Percentiles rank a stretch among this genome's conserved stretches.
Evolutionary conservation across 352 stramenopile species (phyloP).

Genomic region (Phytophthora pini): DNA sequence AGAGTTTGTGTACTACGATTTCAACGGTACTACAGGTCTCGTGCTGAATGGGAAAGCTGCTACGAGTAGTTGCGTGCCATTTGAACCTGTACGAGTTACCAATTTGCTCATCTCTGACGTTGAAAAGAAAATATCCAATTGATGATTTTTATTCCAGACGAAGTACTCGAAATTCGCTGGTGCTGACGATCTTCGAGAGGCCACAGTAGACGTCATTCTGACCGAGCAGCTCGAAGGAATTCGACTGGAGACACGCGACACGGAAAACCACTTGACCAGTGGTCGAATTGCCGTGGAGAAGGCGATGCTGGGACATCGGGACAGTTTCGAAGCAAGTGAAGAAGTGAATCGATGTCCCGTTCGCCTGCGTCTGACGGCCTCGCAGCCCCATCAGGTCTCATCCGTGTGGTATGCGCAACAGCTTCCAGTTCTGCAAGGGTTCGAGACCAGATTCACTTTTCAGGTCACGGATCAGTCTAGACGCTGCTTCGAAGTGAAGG

Average conservation of each 20-base stretch:
- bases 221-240: slow-evolving; percentile 67
- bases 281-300: slow-evolving; percentile 53
- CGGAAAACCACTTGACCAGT: slow-evolving; percentile 59
- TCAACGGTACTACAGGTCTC: slow-evolving; percentile 84
- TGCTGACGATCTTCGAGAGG: slow-evolving; percentile 54
- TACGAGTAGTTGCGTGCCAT: slow-evolving; percentile 74
- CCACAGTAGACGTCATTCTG: slow-evolving; percentile 65
- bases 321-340: slow-evolving; percentile 54
- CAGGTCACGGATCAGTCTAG: slow-evolving; percentile 88
- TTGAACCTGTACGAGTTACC: slow-evolving; percentile 40
- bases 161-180: slow-evolving; percentile 60
- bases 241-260: slow-evolving; percentile 63
- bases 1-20: slow-evolving; percentile 91
- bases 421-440: slow-evolving; percentile 82
- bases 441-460: slow-evolving; percentile 90
- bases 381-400: slow-evolving; percentile 66
- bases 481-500: slow-evolving; percentile 83
- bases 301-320: slow-evolving; percentile 72
- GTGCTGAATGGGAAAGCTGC: slow-evolving; percentile 80
- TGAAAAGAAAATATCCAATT: slow-evolving; percentile 4
- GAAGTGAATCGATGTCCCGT: slow-evolving; percentile 59
- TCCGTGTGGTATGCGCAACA: slow-evolving; percentile 72
- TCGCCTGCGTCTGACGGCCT: slow-evolving; percentile 75
- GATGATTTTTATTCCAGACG: slow-evolving; percentile 44
- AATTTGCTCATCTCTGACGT: not conserved